phyloP scores from a whole-genome alignment of 352 stramenopile species.

The Globisporangium iwayamae region DNA sequence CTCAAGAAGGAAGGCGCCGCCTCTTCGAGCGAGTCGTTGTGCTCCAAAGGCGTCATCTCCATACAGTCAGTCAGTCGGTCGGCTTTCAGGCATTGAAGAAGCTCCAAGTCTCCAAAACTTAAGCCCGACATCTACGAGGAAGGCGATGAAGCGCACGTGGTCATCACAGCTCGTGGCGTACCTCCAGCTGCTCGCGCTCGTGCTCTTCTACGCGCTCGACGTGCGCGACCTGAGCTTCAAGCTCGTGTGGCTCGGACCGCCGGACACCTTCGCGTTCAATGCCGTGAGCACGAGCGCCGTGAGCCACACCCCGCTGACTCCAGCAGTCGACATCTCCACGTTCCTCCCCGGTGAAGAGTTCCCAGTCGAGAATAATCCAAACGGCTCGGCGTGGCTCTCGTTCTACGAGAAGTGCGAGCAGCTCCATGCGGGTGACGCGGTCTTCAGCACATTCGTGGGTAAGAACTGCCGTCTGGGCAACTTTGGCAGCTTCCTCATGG shows the following conservation, averaged over 20 bases:
- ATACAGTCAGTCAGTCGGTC: neutral
- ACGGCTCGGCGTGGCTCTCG: conserved; percentile 25
- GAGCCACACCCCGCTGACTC: conserved; percentile 14
- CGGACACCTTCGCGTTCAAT: conserved; percentile 21
- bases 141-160: conserved; percentile 7
- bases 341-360: conserved; percentile 19
- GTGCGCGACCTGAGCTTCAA: conserved; percentile 33
- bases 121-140: neutral
- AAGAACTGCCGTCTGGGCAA: conserved; percentile 26
- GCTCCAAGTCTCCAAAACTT: neutral
- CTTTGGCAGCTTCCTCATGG: conserved; percentile 11
- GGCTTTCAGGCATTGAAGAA: neutral
- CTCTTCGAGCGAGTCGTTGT: no score
- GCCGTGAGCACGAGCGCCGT: conserved; percentile 13
- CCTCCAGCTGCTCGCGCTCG: conserved; percentile 21
- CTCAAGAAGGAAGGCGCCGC: no score
- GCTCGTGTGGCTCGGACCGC: conserved; percentile 26
- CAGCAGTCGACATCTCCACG: conserved; percentile 15
- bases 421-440: conserved; percentile 15
- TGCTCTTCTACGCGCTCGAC: conserved; percentile 33
- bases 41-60: no score
- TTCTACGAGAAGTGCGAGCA: conserved; percentile 27
- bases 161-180: conserved; percentile 13
- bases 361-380: neutral
- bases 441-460: conserved; percentile 14